Evolutionary conservation across 768 basidiomycete genomes (phyloP), one percentile per base, ranked within the genome.

Genomic region (Mycena vulgaris): DNA sequence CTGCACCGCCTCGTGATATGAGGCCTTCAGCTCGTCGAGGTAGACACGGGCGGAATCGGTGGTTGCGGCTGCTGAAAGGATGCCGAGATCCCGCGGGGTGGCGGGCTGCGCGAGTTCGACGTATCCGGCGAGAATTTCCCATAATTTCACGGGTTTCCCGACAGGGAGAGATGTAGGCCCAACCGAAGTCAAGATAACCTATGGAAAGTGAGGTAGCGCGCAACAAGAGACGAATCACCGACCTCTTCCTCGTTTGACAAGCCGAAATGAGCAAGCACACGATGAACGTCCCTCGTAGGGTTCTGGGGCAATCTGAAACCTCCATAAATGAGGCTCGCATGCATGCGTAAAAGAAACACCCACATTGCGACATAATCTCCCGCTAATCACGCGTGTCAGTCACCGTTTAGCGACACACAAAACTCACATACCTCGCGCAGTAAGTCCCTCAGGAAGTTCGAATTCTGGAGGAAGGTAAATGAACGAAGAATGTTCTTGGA

Each of bases 271-370:
- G 42, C 42, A n/a, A 45, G 42, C 4, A 45, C 42, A 5, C 42
- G 42, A 21, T 10, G 42, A 6, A 45, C 42, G 74, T 72, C 60
- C 85, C 85, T 45, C 86, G 76, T 2, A 1, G 19, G 53, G 28
- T 27, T 13, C 6, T 45, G 42, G 5, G 42, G 42, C n/a, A 45
- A n/a, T 5, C 42, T 45, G 35, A 7, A 14, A 37, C 35, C 8
- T 14, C 6, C 4, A n/a, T 10, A n/a, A n/a, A 1, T 5, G 7
- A 45, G 5, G 4, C 7, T 19, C 19, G 5, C n/a, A n/a, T n/a
- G n/a, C n/a, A n/a, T 5, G 6, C 19, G n/a, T 19, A 6, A 45
- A 45, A 3, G 7, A 21, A 13, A 45, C 5, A 5, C 5, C 42
- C 21, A 45, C 42, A 45, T 45, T 45, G 42, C 19, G 10, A 45